These are phyloP conservation scores for Nannochloris sp. DNA, from an alignment of 139 green algal genomes.

Conservation along the genomic window DNA sequence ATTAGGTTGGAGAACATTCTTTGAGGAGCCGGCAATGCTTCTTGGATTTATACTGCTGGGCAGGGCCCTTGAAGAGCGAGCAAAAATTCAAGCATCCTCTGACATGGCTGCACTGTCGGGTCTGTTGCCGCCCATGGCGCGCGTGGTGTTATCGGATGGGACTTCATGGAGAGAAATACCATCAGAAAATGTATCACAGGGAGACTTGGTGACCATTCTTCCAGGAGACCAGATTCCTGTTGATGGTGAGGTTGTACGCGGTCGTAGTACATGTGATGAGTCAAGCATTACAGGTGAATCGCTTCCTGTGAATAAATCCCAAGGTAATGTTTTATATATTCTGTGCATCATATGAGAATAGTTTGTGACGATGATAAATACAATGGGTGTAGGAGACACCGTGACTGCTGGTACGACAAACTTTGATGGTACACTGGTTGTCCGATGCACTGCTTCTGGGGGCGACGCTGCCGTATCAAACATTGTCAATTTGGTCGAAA, in stretches of 20 bases:
- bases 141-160: constrained; percentile 51
- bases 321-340: constrained; percentile 15
- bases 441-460: constrained; percentile 53
- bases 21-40: constrained; percentile 97
- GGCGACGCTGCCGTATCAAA: constrained; percentile 73
- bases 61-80: constrained; percentile 80
- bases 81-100: constrained; percentile 77
- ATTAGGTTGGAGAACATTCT: constrained; percentile 88
- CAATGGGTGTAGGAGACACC: constrained; percentile 33
- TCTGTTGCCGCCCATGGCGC: constrained; percentile 71
- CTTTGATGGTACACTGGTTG: constrained; percentile 59
- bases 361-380: not conserved
- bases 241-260: constrained; percentile 63
- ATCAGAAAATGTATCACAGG: constrained; percentile 46
- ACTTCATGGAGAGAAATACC: constrained; percentile 46
- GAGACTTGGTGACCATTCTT: constrained; percentile 65
- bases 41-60: constrained; percentile 87
- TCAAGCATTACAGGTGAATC: constrained; percentile 75
- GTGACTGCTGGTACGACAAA: constrained; percentile 80
- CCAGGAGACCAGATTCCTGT: constrained; percentile 78
- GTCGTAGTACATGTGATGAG: constrained; percentile 62
- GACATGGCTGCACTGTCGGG: constrained; percentile 85
- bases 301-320: constrained; percentile 60
- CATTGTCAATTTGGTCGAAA: constrained; percentile 73
- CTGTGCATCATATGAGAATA: no score